Evolutionary conservation across 805 yeast genomes (phyloP), one percentile per base, ranked within the genome.

Genomic region (Candida germanica): DNA sequence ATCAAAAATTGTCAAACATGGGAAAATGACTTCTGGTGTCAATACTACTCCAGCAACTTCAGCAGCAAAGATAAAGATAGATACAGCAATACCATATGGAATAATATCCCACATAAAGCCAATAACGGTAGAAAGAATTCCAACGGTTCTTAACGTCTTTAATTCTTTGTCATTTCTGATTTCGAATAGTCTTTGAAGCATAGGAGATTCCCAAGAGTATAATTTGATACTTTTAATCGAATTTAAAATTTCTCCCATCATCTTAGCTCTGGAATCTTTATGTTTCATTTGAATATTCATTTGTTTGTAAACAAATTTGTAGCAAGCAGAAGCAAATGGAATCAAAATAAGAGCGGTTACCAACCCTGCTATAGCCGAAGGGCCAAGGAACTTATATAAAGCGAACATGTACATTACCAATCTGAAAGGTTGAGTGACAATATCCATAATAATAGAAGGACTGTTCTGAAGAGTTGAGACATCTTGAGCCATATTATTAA

Each of bases 141-240:
- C 69, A 24, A 61, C 54, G 31, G 46, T 50, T 31, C 48, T 53
- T 27, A 47, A 42, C n/a, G 49, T 50, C 16, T 39, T 36, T 36
- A 66, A 52, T 40, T 66, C 70, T 41, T 60, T 56, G 13, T 51
- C 53, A 43, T 64, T 60, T 54, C 71, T 56, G 23, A 66, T 47
- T 3, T 48, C 53, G 33, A 46, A 48, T 25, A 66, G 51, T 31
- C 56, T 54, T 21, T 50, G 44, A 39, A 64, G 45, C 66, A 65
- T 63, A 15, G 71, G 70, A 21, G 43, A 43, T 40, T 66, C 71
- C 71, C 71, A 66, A 2, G 70, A 58, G 42, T 65, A 66, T 26
- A 66, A 54, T 42, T 66, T 66, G 47, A 66, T 53, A 31, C 63
- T 58, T 40, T 64, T 66, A 22, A 64, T 58, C 6, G 69, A 54